Conservation (phyloP, 345 rosid genomes). For the Triadica sebifera region DNA sequence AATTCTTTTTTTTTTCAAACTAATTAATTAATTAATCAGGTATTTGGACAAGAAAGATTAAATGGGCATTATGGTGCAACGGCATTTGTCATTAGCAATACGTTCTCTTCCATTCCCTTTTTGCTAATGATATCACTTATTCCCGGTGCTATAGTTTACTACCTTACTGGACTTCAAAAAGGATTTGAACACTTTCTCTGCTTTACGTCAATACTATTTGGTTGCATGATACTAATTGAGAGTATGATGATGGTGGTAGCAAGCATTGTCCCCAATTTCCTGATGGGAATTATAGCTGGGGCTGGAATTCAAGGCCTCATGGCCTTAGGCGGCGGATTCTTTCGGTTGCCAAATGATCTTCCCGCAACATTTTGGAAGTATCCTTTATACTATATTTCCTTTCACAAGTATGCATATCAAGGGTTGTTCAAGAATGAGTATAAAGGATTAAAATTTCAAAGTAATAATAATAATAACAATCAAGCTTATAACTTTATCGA, state of each 20-base stretch:
- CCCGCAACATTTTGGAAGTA: conserved; percentile 45
- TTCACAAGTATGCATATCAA: conserved; percentile 35
- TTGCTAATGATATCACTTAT: conserved; percentile 37
- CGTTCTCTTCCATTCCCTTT: conserved; percentile 46
- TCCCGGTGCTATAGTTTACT: conserved; percentile 48
- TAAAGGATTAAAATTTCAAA: conserved; percentile 18
- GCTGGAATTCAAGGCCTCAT: conserved; percentile 59
- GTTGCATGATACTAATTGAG: conserved; percentile 51
- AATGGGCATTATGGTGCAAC: conserved; percentile 54
- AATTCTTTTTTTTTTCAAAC: too few relatives aligned
- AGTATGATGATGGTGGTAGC: conserved; percentile 60
- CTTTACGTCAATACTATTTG: conserved; percentile 30
- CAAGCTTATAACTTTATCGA: neutral
- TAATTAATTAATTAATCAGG: neutral
- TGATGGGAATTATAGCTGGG: conserved; percentile 51
- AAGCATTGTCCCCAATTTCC: conserved; percentile 49
- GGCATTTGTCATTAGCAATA: conserved; percentile 50
- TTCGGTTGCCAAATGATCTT: conserved; percentile 41
- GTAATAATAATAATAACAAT: neutral
- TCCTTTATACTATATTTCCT: conserved; percentile 44
- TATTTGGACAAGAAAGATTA: conserved; percentile 49
- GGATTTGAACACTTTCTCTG: conserved; percentile 30
- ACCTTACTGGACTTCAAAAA: conserved; percentile 38
- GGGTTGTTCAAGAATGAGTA: conserved; percentile 39
- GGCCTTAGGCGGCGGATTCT: conserved; percentile 50